These are phyloP conservation scores for Tylopilus sp. DNA, from an alignment of 1,284 basidiomycete genomes.

Conservation along the genomic window DNA sequence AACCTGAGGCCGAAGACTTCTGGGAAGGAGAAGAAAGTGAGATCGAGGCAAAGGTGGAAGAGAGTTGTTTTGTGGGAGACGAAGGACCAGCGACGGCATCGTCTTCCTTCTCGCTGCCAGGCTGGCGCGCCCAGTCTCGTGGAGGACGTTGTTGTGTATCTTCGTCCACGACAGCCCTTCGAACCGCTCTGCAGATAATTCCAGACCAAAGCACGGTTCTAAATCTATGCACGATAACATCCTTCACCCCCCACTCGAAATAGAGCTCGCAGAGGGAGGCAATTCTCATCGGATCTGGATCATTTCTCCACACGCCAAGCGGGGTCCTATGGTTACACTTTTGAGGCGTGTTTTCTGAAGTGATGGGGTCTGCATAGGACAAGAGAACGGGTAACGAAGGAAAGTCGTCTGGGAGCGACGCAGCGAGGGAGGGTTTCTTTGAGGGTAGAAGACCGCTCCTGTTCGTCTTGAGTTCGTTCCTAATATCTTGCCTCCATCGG, in stretches of 20 bases:
- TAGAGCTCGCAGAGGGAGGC: conserved; percentile 77
- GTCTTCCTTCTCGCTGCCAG: conserved; percentile 20
- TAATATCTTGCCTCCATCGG: conserved; percentile 61
- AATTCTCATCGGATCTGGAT: conserved; percentile 69
- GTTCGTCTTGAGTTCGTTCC: conserved; percentile 71
- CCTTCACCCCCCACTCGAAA: conserved; percentile 87
- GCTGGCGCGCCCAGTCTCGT: conserved; percentile 33
- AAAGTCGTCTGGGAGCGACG: conserved; percentile 58
- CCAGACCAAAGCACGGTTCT: conserved; percentile 73
- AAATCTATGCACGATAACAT: conserved; percentile 75
- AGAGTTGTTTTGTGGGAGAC: conserved; percentile 21
- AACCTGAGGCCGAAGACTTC: background rate
- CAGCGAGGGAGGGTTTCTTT: conserved; percentile 60
- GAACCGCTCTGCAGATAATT: conserved; percentile 59
- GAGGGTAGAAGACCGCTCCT: conserved; percentile 55
- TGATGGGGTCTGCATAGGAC: conserved; percentile 74
- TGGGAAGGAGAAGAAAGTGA: conserved; percentile 20
- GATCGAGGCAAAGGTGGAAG: conserved; percentile 16
- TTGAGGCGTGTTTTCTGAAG: conserved; percentile 55
- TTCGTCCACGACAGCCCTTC: conserved; percentile 47
- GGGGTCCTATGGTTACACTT: conserved; percentile 30
- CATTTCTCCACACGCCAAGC: conserved; percentile 50
- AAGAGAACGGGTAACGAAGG: conserved; percentile 65
- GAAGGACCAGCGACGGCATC: background rate
- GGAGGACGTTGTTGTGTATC: conserved; percentile 7